A percentile compares a stretch with the other conserved stretches of the same genome.
Evolutionary conservation across 345 rosid genomes (phyloP).

Genomic region (Acer saccharum): DNA sequence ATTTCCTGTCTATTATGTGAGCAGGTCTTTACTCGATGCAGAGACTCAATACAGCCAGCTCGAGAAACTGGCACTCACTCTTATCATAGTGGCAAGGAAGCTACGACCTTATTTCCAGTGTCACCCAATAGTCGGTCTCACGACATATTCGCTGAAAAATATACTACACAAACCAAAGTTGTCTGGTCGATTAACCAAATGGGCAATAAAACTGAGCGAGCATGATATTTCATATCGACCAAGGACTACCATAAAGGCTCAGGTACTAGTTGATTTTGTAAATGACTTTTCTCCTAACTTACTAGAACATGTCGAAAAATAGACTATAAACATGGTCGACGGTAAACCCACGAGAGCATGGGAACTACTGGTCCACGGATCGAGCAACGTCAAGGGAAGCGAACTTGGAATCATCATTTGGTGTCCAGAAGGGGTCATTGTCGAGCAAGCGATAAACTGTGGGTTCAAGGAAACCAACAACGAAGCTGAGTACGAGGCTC

Average conservation of each 20-base stretch:
- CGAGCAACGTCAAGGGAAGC: no score
- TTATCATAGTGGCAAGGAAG: background rate
- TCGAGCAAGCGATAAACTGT: no score
- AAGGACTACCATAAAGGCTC: rapidly evolving
- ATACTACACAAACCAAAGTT: background rate
- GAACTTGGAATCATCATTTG: no score
- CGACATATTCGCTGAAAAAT: rapidly evolving
- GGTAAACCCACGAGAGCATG: rapidly evolving
- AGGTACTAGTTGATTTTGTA: background rate
- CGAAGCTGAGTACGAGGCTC: no score
- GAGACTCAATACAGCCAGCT: no score
- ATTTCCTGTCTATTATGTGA: no score
- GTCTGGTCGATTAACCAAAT: no score
- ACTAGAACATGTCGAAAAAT: background rate
- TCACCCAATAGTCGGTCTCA: background rate
- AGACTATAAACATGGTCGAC: no score
- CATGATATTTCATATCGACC: background rate
- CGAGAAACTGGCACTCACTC: background rate
- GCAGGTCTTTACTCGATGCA: no score
- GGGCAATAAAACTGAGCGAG: background rate
- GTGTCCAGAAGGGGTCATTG: no score
- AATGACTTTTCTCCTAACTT: background rate
- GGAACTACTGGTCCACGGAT: rapidly evolving
- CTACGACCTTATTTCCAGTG: background rate
- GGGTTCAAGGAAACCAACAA: no score